Conservation (phyloP, 805 yeast species). For the Candida sonorensis region DNA sequence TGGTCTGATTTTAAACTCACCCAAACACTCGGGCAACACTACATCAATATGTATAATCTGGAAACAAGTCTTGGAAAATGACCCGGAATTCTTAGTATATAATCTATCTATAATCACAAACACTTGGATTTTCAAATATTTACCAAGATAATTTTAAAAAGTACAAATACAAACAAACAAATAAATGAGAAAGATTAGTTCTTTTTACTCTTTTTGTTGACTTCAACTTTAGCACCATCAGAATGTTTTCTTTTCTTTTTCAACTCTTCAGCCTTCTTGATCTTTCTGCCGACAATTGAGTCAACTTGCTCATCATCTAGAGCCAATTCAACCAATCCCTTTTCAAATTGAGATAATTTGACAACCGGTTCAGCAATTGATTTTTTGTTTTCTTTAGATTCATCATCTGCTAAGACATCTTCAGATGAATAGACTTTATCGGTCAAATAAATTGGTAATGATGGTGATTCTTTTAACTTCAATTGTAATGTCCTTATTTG, state of each 20-base stretch:
- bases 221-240: too few species aligned
- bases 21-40: too few species aligned
- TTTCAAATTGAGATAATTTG: constrained; percentile 56
- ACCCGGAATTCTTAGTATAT: too few species aligned
- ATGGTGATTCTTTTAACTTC: constrained; percentile 69
- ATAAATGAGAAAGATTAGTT: too few species aligned
- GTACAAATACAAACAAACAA: too few species aligned
- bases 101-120: too few species aligned
- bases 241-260: constrained; percentile 11
- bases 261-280: constrained; percentile 29
- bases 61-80: too few species aligned
- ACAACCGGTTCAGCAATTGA: constrained; percentile 28
- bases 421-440: constrained; percentile 45
- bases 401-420: constrained; percentile 36
- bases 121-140: too few species aligned
- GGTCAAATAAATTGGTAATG: constrained; percentile 74
- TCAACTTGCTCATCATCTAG: constrained; percentile 66
- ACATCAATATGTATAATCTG: too few species aligned
- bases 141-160: too few species aligned
- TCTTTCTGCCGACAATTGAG: constrained; percentile 53
- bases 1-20: too few species aligned
- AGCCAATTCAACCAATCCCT: constrained; percentile 74
- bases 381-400: constrained; percentile 14
- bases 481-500: constrained; percentile 52
- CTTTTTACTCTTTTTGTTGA: constrained; percentile 3